Evolutionary conservation across 352 stramenopile species (phyloP).

Genomic region (Globisporangium spiculum): DNA sequence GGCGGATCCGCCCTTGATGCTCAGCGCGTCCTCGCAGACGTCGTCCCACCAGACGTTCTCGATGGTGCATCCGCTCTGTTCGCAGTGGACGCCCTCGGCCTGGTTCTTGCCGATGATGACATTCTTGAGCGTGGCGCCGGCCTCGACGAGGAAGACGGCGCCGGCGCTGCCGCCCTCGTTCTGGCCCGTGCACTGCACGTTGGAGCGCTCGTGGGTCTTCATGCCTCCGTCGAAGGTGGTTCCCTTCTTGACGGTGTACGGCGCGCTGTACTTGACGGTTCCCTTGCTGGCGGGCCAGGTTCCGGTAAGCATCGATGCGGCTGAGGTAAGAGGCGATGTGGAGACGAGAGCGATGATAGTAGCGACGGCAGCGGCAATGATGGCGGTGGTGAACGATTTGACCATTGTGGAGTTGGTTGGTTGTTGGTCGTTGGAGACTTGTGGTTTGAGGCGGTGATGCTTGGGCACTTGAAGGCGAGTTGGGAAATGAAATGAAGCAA

Average conservation of each 20-base stretch:
- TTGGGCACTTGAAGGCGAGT: too few species aligned
- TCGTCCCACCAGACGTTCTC: slow-evolving; percentile 35
- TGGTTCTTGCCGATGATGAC: slow-evolving; percentile 34
- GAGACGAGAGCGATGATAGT: too few species aligned
- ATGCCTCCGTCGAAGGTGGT: slow-evolving; percentile 30
- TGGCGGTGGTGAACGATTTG: too few species aligned
- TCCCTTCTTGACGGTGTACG: slow-evolving; percentile 21
- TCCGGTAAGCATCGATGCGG: slow-evolving; percentile 18
- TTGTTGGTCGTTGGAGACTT: too few species aligned
- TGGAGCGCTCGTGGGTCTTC: slow-evolving; percentile 32
- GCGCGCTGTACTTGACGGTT: slow-evolving; percentile 11
- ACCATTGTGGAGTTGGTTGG: too few species aligned
- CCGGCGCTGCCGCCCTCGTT: slow-evolving; percentile 17
- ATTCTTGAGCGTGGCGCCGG: slow-evolving; percentile 29
- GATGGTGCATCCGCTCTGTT: slow-evolving; percentile 27
- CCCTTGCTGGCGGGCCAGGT: slow-evolving; percentile 24
- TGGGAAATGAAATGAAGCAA: too few species aligned
- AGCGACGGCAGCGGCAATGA: too few species aligned
- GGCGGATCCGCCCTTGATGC: slow-evolving; percentile 26
- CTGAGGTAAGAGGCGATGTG: too few species aligned
- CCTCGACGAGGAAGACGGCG: slow-evolving; percentile 26
- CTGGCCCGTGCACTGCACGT: slow-evolving; percentile 19
- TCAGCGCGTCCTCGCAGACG: slow-evolving; percentile 30
- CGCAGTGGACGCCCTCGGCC: slow-evolving; percentile 26
- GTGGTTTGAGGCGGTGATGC: too few species aligned